phyloP scores from a whole-genome alignment of 2,329 filamentous ascomycete species.

The Nectriaceae sp. region DNA sequence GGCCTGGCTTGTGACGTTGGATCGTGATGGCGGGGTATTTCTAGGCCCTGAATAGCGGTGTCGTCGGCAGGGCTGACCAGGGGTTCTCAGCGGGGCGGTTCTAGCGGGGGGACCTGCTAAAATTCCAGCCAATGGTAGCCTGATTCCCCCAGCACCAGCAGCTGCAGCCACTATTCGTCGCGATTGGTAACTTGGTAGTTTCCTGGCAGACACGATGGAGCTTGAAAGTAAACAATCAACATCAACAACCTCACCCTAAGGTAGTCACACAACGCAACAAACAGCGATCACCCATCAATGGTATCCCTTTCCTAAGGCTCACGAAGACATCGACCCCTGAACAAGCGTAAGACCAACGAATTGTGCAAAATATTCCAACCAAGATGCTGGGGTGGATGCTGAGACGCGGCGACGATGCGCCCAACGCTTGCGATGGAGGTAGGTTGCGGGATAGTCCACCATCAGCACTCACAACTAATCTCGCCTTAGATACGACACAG shows the following conservation, averaged over 20 bases:
- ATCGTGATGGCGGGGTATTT: slow-evolving; percentile 27
- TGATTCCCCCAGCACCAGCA: too few species aligned
- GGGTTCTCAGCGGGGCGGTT: slow-evolving; percentile 20
- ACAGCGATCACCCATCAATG: too few species aligned
- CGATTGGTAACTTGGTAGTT: too few species aligned
- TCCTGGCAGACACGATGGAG: too few species aligned
- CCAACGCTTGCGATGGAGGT: slow-evolving; percentile 34
- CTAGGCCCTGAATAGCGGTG: slow-evolving; percentile 24
- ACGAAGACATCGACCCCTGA: too few species aligned
- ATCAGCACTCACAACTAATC: neutral
- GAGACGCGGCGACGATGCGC: slow-evolving; percentile 45
- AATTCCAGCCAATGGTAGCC: slow-evolving; percentile 19
- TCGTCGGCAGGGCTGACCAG: slow-evolving; percentile 25
- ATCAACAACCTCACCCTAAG: neutral
- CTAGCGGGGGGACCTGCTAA: slow-evolving; percentile 5
- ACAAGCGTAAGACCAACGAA: too few species aligned
- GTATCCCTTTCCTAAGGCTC: too few species aligned
- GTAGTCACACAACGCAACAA: slow-evolving; percentile 11
- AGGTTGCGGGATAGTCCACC: too few species aligned
- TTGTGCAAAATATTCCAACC: too few species aligned
- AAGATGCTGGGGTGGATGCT: slow-evolving; percentile 63
- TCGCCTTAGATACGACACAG: slow-evolving; percentile 43
- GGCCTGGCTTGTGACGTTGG: slow-evolving; percentile 23
- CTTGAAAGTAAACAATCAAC: slow-evolving; percentile 18
- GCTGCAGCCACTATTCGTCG: too few species aligned